Evolutionary conservation across 140 eudicot genomes (phyloP).

Genomic region (Anethum foeniculum): DNA sequence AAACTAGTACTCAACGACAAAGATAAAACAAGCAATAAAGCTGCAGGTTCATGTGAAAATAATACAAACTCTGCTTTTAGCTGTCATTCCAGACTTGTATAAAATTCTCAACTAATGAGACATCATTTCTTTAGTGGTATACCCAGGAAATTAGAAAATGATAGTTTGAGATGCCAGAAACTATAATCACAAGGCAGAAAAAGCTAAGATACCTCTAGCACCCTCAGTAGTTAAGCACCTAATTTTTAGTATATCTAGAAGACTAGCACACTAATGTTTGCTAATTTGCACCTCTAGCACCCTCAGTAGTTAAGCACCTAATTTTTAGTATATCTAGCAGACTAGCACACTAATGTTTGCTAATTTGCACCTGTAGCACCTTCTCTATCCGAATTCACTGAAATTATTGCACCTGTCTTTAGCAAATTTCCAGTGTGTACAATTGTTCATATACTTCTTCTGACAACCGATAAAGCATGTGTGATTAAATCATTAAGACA

Average conservation of each 20-base stretch:
- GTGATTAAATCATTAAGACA: neutral
- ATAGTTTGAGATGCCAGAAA: slow-evolving; percentile 1
- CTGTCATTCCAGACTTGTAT: neutral
- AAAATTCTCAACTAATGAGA: neutral
- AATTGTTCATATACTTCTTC: neutral
- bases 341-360: neutral
- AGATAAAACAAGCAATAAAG: neutral
- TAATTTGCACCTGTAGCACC: neutral
- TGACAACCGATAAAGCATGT: neutral
- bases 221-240: neutral
- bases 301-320: neutral
- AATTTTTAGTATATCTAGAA: too few relatives aligned
- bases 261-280: neutral
- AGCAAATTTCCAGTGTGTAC: neutral
- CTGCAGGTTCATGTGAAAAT: neutral
- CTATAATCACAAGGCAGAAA: neutral
- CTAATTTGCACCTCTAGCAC: neutral
- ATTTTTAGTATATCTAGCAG: too few relatives aligned
- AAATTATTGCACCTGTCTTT: neutral
- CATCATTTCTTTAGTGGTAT: neutral
- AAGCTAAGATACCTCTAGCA: neutral
- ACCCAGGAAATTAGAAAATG: neutral
- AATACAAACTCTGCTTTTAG: neutral
- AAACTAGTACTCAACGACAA: neutral
- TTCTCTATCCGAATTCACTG: neutral